Percentiles rank a stretch among this genome's conserved stretches.
phyloP scores from a whole-genome alignment of 2,329 filamentous ascomycete species.

The Coleophoma crateriformis region DNA sequence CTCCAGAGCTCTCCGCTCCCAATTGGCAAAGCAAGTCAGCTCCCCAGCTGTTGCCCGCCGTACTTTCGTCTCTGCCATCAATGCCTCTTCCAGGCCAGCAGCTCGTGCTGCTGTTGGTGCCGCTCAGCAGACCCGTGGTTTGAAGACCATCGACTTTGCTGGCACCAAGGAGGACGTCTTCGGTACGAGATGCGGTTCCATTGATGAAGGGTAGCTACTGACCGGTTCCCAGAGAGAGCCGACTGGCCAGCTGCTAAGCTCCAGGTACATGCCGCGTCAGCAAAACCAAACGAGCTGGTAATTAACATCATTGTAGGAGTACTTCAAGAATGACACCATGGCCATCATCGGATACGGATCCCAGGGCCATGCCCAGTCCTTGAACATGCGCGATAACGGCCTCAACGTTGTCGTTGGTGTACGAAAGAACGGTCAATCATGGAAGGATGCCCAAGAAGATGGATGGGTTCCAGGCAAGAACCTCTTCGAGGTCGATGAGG shows the following conservation, averaged over 20 bases:
- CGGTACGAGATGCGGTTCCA: constrained; percentile 48
- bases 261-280: constrained; percentile 51
- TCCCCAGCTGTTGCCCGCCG: constrained; percentile 47
- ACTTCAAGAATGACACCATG: constrained; percentile 99
- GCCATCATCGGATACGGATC: constrained; percentile 98
- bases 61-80: constrained; percentile 56
- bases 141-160: constrained; percentile 99
- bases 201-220: constrained; percentile 10
- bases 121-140: constrained; percentile 63
- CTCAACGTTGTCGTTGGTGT: constrained; percentile 99
- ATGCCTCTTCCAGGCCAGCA: constrained; percentile 46
- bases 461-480: constrained; percentile 98
- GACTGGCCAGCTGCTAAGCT: constrained; percentile 99
- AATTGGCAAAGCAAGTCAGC: constrained; percentile 58
- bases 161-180: constrained; percentile 92
- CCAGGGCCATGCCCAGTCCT: constrained; percentile 97
- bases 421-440: constrained; percentile 95
- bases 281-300: constrained; percentile 7
- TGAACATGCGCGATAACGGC: constrained; percentile 99
- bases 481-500: constrained; percentile 97
- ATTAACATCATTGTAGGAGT: constrained; percentile 57
- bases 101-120: constrained; percentile 40
- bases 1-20: constrained; percentile 60
- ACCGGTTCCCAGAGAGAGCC: constrained; percentile 67
- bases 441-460: constrained; percentile 95